These are phyloP conservation scores for Russula sp. DNA, from an alignment of 768 basidiomycete species.

Conservation along the genomic window DNA sequence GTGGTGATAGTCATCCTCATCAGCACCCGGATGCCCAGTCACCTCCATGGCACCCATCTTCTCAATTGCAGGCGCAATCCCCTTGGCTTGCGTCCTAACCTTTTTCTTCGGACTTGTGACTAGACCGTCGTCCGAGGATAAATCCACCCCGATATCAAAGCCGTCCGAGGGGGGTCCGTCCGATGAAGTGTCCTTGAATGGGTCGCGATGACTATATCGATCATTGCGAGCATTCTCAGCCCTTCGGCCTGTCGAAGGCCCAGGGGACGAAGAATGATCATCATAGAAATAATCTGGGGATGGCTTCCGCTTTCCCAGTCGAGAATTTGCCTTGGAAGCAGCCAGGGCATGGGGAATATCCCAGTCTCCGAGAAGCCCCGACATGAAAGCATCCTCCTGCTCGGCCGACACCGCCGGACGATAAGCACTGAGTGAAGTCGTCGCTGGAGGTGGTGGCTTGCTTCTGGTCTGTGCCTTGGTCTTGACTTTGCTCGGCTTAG, in stretches of 20 bases:
- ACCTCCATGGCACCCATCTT: conserved; percentile 54
- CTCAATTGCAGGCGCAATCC: conserved; percentile 49
- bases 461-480: conserved; percentile 40
- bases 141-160: conserved; percentile 19
- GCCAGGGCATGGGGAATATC: conserved; percentile 42
- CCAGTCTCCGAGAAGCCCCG: conserved; percentile 64
- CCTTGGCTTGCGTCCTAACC: conserved; percentile 37
- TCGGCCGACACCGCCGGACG: conserved; percentile 65
- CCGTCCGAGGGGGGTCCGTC: conserved; percentile 28
- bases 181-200: conserved; percentile 26
- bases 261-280: conserved; percentile 24
- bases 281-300: conserved; percentile 33
- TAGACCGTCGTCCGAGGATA: conserved; percentile 52
- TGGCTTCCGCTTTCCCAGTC: conserved; percentile 62
- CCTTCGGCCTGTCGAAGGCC: conserved; percentile 17
- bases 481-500: conserved; percentile 36
- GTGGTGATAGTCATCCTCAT: conserved; percentile 32
- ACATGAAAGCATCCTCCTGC: conserved; percentile 89
- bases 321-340: conserved; percentile 28
- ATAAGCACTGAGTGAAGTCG: conserved; percentile 72
- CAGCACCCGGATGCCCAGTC: conserved; percentile 29
- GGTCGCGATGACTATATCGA: conserved; percentile 17
- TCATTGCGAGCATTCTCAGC: background rate
- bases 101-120: conserved; percentile 68
- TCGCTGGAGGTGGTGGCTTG: conserved; percentile 38